phyloP scores from a whole-genome alignment of 2,329 filamentous ascomycete species.

The Penicillium olsonii region DNA sequence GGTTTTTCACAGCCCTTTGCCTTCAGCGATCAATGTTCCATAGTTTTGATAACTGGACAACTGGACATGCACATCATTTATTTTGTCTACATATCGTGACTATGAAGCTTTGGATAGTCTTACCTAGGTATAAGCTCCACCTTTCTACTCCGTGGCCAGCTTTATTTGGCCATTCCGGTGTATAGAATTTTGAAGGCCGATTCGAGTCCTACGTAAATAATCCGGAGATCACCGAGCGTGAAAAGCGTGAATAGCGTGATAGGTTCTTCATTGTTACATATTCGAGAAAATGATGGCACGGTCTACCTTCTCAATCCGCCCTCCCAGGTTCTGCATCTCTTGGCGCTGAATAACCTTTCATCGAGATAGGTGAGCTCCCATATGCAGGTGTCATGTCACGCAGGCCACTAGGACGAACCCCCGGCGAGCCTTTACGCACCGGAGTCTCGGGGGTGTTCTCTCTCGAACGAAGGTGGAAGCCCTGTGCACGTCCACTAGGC shows the following conservation, averaged over 20 bases:
- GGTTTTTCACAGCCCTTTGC: constrained; percentile 13
- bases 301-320: constrained; percentile 4
- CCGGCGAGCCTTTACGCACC: constrained; percentile 22
- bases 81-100: constrained; percentile 16
- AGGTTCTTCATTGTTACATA: too few species aligned
- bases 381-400: constrained; percentile 26
- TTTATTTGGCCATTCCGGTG: too few species aligned
- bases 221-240: too few species aligned
- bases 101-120: not conserved
- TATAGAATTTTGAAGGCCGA: not conserved
- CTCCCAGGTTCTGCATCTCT: constrained; percentile 36
- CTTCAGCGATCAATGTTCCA: constrained; percentile 22
- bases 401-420: constrained; percentile 21
- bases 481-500: constrained; percentile 27
- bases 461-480: constrained; percentile 33
- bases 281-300: not conserved
- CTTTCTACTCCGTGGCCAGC: too few species aligned
- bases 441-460: constrained; percentile 37
- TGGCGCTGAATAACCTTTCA: constrained; percentile 26
- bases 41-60: constrained; percentile 14
- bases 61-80: constrained; percentile 17
- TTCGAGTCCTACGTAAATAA: not conserved
- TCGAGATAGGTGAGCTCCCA: constrained; percentile 37
- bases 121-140: not conserved
- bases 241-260: too few species aligned